Percentiles rank a stretch among this genome's conserved stretches.
These are phyloP conservation scores for Paraglomus brasilianum DNA, from an alignment of 192 early-diverging fungal genomes.

Conservation along the genomic window DNA sequence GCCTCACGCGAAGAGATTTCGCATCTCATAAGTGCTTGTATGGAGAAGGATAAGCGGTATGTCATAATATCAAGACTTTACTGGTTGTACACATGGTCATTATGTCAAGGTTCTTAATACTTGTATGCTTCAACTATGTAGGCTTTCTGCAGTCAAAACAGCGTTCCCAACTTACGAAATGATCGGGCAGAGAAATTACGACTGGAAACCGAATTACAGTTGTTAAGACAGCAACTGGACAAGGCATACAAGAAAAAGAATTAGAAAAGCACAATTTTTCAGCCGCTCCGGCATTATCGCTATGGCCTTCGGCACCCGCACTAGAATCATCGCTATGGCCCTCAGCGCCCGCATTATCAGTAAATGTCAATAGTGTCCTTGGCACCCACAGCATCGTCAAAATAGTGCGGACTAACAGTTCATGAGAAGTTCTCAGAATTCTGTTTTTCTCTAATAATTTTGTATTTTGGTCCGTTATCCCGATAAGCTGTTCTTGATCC, in stretches of 20 bases:
- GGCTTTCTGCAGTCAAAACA: conserved; percentile 1
- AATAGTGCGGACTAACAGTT: too few relatives aligned
- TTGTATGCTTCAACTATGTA: neutral
- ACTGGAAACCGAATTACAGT: conserved; percentile 9
- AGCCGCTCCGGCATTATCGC: too few relatives aligned
- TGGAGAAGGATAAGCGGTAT: conserved; percentile 27
- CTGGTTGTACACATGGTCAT: neutral
- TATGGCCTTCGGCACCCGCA: too few relatives aligned
- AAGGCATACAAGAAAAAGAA: neutral
- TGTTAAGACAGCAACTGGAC: conserved; percentile 7
- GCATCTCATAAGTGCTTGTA: neutral
- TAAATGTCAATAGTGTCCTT: too few relatives aligned
- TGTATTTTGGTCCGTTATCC: neutral
- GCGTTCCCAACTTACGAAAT: too few relatives aligned
- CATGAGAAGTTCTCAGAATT: too few relatives aligned
- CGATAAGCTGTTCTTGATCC: neutral
- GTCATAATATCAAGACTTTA: neutral
- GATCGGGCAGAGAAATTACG: too few relatives aligned
- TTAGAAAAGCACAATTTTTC: neutral
- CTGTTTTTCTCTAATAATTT: conserved; percentile 7
- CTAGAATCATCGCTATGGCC: too few relatives aligned
- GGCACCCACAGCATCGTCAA: too few relatives aligned
- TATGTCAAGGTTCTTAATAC: neutral
- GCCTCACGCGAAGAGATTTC: neutral
- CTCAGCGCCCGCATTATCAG: too few relatives aligned